Evolutionary conservation across 2,329 filamentous ascomycete genomes (phyloP).

Genomic region (Parascedosporium putredinis): DNA sequence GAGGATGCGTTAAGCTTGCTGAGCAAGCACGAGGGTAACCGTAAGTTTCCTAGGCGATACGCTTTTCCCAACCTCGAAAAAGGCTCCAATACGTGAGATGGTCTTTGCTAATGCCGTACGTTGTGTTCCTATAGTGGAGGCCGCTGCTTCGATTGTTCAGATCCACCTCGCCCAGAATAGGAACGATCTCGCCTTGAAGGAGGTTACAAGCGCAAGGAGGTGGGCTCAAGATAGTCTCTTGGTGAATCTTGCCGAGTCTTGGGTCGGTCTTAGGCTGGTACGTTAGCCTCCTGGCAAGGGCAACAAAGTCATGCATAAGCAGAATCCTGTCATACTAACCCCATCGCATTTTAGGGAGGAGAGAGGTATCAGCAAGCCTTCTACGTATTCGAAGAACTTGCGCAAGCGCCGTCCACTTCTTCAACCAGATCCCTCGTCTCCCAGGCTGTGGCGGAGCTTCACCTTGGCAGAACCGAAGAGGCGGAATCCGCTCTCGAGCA

Average conservation of each 20-base stretch:
- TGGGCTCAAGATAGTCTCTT: conserved; percentile 94
- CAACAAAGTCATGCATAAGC: background rate
- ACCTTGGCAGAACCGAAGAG: conserved; percentile 80
- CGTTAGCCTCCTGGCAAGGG: conserved; percentile 22
- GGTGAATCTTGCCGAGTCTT: conserved; percentile 90
- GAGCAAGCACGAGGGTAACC: conserved; percentile 73
- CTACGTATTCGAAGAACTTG: conserved; percentile 95
- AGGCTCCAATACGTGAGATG: too few species aligned
- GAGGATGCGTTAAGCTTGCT: conserved; percentile 77
- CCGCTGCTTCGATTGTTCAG: conserved; percentile 80
- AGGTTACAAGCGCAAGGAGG: conserved; percentile 73
- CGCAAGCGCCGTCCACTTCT: conserved; percentile 72
- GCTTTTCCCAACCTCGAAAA: background rate
- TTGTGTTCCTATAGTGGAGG: conserved; percentile 40
- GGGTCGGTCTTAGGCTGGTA: conserved; percentile 84
- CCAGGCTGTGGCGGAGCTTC: conserved; percentile 84
- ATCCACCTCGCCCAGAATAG: conserved; percentile 89
- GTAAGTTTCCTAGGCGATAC: conserved; percentile 37
- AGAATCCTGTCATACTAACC: conserved; percentile 18
- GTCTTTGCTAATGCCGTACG: conserved; percentile 8
- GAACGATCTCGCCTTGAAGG: conserved; percentile 80
- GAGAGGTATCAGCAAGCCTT: conserved; percentile 95
- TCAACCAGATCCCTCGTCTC: conserved; percentile 68
- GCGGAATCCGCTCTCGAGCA: conserved; percentile 78
- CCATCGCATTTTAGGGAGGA: conserved; percentile 56